Base-by-base conservation (phyloP, 2,329 filamentous ascomycete species). In the Dothistroma septosporum region DNA sequence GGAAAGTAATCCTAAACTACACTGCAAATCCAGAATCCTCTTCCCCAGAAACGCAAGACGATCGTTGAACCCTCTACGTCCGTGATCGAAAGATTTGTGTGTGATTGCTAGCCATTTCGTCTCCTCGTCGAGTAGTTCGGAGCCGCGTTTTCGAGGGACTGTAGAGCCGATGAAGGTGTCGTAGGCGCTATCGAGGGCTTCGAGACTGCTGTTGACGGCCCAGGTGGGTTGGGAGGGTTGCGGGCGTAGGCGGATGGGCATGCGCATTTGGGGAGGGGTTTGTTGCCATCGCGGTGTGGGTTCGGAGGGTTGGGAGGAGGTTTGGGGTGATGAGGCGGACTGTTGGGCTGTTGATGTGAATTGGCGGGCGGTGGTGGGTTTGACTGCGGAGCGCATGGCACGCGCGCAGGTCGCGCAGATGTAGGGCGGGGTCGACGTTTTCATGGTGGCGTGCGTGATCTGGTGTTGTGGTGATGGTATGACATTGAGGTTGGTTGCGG, bases 1-100 rank as follows among this genome's bases (percentile, higher is more conserved):
- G 65, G 80, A 79, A 33, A 88, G 76, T 31, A 89, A 79, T 28
- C 82, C 82, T 41, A 91, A 77, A 57, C 86, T 87, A 60, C 83
- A 80, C 72, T 90, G 86, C 49, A 89, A 76, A 70, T 86, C 81
- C 53, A 87, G 77, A 68, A 87, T 83, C 46, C 85, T 80, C 75
- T 86, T 86, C 61, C 87, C 93, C 57, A 96, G 80, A 72, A 90
- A 92, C n/a, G 92, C 90, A 76, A 99, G 80, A 64, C 91, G 85
- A 72, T 97, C 93, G 75, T 99, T 99, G 79, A 93, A 96, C 0
- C 93, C 93, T 80, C 92, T 87, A 72, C 91, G 83, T 56, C 92
- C 94, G 73, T 97, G 92, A 74, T 99, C 93, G 73, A 96, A 97
- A 77, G 92, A 97, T 84, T 97, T 97, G 77, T 97, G 94, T 66